Evolutionary conservation across 2,329 filamentous ascomycete species (phyloP).

Genomic region (Bisporella sp.): DNA sequence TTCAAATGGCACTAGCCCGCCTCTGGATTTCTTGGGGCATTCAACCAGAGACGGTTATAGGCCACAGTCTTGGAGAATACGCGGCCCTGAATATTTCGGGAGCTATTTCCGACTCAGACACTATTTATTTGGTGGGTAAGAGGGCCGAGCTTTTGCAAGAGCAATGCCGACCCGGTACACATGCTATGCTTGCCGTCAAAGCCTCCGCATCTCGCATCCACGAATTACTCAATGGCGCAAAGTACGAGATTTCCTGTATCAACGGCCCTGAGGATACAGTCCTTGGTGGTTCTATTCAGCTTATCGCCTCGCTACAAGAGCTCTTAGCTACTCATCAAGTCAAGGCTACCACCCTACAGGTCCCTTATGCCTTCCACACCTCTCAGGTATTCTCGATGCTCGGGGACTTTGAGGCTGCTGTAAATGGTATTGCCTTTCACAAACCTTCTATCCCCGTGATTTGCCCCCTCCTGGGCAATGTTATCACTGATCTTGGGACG

Average conservation of each 20-base stretch:
- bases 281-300: conserved; percentile 49
- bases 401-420: conserved; percentile 47
- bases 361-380: conserved; percentile 61
- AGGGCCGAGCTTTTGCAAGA: conserved; percentile 58
- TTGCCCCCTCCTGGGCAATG: conserved; percentile 57
- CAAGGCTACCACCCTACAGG: conserved; percentile 53
- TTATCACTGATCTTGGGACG: conserved; percentile 48
- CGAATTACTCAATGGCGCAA: conserved; percentile 1
- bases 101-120: conserved; percentile 61
- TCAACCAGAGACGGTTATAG: conserved; percentile 45
- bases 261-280: conserved; percentile 72
- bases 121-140: conserved; percentile 62
- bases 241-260: conserved; percentile 53
- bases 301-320: conserved; percentile 43
- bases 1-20: conserved; percentile 47
- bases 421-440: conserved; percentile 45
- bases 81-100: conserved; percentile 64
- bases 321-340: conserved; percentile 43
- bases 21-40: conserved; percentile 50
- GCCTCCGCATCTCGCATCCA: conserved; percentile 17
- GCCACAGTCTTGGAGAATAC: conserved; percentile 67
- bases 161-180: conserved; percentile 56
- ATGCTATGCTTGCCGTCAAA: conserved; percentile 56
- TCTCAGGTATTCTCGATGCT: conserved; percentile 56
- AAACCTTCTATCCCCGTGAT: conserved; percentile 53